Conservation (phyloP, 1,284 basidiomycete genomes). For the Ceratobasidium sp. region DNA sequence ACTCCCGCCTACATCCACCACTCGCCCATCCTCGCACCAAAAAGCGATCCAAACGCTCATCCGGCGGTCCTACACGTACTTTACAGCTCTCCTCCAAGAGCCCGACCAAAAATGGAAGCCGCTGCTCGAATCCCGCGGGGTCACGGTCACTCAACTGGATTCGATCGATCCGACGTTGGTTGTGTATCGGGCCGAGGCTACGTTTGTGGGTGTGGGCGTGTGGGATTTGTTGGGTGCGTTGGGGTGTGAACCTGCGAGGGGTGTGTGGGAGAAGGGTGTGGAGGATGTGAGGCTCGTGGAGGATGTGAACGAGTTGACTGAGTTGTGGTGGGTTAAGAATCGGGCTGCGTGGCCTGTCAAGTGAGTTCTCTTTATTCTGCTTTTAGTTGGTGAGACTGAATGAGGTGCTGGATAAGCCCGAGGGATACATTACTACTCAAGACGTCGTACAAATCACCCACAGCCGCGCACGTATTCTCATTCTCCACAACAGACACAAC, state of each 20-base stretch:
- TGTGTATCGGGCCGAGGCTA: constrained; percentile 96
- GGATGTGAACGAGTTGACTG: constrained; percentile 92
- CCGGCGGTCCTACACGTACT: constrained; percentile 96
- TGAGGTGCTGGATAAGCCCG: constrained; percentile 67
- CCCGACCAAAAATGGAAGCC: constrained; percentile 95
- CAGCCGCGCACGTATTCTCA: constrained; percentile 94
- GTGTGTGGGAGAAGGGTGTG: constrained; percentile 91
- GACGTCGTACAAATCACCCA: constrained; percentile 97
- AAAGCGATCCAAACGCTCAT: constrained; percentile 88
- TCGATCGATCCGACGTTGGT: constrained; percentile 98
- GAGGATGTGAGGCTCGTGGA: constrained; percentile 90
- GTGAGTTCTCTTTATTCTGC: constrained; percentile 65
- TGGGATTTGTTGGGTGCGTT: constrained; percentile 97
- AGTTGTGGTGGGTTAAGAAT: constrained; percentile 91
- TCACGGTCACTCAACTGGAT: constrained; percentile 94
- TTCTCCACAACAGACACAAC: constrained; percentile 94
- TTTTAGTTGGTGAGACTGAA: constrained; percentile 46
- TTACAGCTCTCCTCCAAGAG: constrained; percentile 96
- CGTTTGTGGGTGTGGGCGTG: constrained; percentile 94
- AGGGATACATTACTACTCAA: constrained; percentile 92
- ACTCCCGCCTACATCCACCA: background rate
- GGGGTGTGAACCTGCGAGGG: constrained; percentile 83
- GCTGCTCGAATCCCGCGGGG: constrained; percentile 89
- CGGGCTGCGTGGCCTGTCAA: constrained; percentile 93
- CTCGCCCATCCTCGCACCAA: constrained; percentile 73